Conservation (phyloP, 75 land plant species). For the Isoetes taiwanensis region DNA sequence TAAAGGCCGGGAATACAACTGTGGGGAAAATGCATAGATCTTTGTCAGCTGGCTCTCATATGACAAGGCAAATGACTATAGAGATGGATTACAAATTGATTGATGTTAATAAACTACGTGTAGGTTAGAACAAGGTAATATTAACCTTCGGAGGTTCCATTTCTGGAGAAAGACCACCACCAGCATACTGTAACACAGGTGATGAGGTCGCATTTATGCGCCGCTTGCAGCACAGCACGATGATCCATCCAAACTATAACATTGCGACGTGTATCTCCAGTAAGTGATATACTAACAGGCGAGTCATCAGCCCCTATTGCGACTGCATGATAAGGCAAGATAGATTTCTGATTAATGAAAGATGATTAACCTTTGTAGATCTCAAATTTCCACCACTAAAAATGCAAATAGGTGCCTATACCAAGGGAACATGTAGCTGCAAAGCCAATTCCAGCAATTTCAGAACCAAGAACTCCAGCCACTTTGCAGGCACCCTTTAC, state of each 20-base stretch:
- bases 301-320: slow-evolving; percentile 86
- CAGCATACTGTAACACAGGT: slow-evolving; percentile 77
- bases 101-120: background rate
- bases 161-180: slow-evolving; percentile 90
- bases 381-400: background rate
- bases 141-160: slow-evolving; percentile 98
- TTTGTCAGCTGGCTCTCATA: too few species aligned
- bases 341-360: background rate
- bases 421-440: slow-evolving; percentile 97
- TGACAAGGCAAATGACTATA: too few species aligned
- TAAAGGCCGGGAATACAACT: too few species aligned
- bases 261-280: slow-evolving; percentile 90
- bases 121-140: background rate
- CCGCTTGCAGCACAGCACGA: slow-evolving; percentile 79
- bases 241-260: slow-evolving; percentile 99
- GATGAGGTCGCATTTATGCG: slow-evolving; percentile 71
- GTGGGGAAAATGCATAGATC: too few species aligned
- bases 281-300: slow-evolving; percentile 83
- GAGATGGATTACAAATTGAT: too few species aligned
- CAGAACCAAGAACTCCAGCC: slow-evolving; percentile 38
- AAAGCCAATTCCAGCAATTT: slow-evolving; percentile 74
- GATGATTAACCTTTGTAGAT: background rate
- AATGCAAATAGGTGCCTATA: slow-evolving; percentile 20
- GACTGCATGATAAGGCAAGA: slow-evolving; percentile 41
- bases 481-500: slow-evolving; percentile 65